Evolutionary conservation across 441 rosid genomes (phyloP).

Genomic region (Erysimum cheiri): DNA sequence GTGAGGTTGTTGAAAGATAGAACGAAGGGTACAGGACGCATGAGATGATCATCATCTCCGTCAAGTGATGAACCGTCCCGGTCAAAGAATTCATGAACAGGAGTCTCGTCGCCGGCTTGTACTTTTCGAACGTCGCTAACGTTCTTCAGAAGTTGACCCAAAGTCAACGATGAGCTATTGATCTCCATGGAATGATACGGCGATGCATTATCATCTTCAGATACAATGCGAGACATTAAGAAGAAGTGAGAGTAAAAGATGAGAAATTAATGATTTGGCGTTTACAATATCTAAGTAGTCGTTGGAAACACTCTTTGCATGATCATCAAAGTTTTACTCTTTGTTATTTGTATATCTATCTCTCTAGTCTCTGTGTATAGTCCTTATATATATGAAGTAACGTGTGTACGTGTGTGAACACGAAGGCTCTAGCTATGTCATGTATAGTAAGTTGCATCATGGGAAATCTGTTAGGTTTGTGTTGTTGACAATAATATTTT

Average conservation of each 20-base stretch:
- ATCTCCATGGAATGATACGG: conserved; percentile 40
- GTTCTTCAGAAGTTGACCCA: conserved; percentile 71
- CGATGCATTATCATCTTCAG: conserved; percentile 12
- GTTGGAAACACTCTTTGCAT: conserved; percentile 26
- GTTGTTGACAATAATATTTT: conserved; percentile 31
- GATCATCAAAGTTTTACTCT: neutral
- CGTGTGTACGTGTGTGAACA: conserved; percentile 28
- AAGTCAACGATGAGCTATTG: conserved; percentile 47
- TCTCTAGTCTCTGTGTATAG: neutral
- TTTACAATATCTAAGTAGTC: neutral
- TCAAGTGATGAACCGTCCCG: conserved; percentile 44
- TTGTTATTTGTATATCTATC: neutral
- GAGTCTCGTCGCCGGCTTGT: conserved; percentile 71
- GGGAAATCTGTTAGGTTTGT: conserved; percentile 31
- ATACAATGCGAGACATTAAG: conserved; percentile 23
- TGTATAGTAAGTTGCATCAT: conserved; percentile 23
- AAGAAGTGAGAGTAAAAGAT: neutral
- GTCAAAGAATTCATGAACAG: conserved; percentile 50
- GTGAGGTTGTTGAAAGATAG: conserved; percentile 72
- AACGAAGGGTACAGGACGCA: conserved; percentile 62
- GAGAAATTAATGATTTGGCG: neutral
- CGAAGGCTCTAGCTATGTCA: conserved; percentile 1
- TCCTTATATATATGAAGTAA: conserved; percentile 13
- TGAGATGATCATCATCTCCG: conserved; percentile 40
- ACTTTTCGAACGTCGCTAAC: conserved; percentile 68